A percentile compares a stretch with the other conserved stretches of the same genome.
phyloP scores from a whole-genome alignment of 2,329 filamentous ascomycete species.

The Triangularia setosa region DNA sequence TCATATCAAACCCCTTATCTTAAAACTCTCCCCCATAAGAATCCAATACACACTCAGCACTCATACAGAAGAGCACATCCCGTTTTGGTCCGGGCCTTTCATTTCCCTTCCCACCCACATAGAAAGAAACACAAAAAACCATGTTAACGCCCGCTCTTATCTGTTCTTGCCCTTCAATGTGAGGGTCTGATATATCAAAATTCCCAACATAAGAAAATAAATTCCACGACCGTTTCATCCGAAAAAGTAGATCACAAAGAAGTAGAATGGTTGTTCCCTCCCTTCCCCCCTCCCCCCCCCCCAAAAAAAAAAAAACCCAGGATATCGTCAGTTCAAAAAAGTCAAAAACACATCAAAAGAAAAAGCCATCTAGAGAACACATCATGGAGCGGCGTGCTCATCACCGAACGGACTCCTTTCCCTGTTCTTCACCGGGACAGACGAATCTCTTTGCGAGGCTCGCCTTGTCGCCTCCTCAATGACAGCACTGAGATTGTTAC shows the following conservation, averaged over 20 bases:
- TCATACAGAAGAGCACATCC: neutral
- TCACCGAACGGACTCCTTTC: slow-evolving; percentile 54
- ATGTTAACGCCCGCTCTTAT: neutral
- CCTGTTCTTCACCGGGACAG: slow-evolving; percentile 29
- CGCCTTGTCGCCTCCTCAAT: slow-evolving; percentile 49
- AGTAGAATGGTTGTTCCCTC: neutral
- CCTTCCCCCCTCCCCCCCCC: too few species aligned
- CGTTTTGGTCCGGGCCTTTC: neutral
- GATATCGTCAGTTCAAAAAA: neutral
- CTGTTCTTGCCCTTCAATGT: neutral
- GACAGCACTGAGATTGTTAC: slow-evolving; percentile 50
- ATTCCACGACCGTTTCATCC: neutral
- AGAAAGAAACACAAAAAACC: neutral
- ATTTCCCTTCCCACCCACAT: neutral
- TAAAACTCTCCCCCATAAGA: neutral
- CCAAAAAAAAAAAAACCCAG: neutral
- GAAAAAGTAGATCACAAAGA: slow-evolving; percentile 5
- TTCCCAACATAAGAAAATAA: slow-evolving; percentile 1
- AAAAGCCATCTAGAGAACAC: neutral
- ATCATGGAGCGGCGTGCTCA: slow-evolving; percentile 46
- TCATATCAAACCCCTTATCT: neutral
- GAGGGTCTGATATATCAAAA: neutral
- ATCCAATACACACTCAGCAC: neutral
- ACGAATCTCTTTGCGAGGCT: slow-evolving; percentile 36
- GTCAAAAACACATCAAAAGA: neutral